Evolutionary conservation across 164 flowering plant genomes (phyloP), one percentile per base, ranked within the genome.

Genomic region (Platanus orientalis): DNA sequence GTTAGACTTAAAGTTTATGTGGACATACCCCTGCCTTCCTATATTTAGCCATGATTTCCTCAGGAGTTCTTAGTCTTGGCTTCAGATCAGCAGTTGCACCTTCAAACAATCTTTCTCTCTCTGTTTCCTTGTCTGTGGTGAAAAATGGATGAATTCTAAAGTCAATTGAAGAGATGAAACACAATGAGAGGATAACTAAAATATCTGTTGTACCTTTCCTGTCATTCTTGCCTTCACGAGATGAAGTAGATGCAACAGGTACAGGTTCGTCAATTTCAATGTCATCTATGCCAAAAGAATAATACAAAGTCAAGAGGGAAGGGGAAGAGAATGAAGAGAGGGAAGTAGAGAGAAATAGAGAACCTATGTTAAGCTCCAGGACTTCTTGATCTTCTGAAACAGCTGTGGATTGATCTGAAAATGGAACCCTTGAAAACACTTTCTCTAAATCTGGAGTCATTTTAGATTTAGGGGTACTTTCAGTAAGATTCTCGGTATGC

Each of bases 1-100:
- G 17, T 12, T 25, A 65, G 42, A 39, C 20, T 19, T 11, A 57
- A n/a, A 63, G 53, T 27, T 34, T 27, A 52, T 32, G 4, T 39
- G 32, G 32, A 44, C 44, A 67, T 78, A 89, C 96, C 87, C 75
- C 92, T 29, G 92, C 61, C 62, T 83, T 80, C 72, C 91, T 81
- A 62, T 92, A 92, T 64, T 72, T 74, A 56, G 96, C 90, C 7
- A 76, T 78, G 57, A 92, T 89, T 76, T 92, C 98, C 75, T 89
- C 87, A 30, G 73, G 72, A 42, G 89, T 87, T 75, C 96, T 84
- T 7, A 78, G 14, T 75, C 82, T 84, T 52, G 98, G 98, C 72
- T 80, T 82, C 34, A 61, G 21, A 53, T 82, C 83, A 58, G 68
- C 73, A 42, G 69, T 65, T 25, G 63, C 74, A 47, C 91, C 91